Evolutionary conservation across 129 eudicot species (phyloP), one percentile per base, ranked within the genome.

Genomic region (Glebionis coronaria): DNA sequence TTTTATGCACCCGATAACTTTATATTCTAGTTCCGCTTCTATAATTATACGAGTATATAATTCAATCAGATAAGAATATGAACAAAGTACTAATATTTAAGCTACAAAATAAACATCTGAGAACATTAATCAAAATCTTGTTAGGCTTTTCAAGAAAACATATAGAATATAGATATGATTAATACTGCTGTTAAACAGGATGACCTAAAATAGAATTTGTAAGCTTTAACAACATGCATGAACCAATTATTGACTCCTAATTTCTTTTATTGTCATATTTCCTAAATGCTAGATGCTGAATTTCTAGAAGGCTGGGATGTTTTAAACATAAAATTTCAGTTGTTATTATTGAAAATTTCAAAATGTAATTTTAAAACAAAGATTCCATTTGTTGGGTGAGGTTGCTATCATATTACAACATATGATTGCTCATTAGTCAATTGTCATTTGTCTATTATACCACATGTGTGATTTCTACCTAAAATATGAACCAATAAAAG

Each of bases 381-480:
- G 68, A 66, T 66, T 66, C 73, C 61, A 57, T 31, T 55, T 60
- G 61, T 46, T 66, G 61, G 44, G 53, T 35, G 78, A 74, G 44
- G 73, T 47, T 29, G 35, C 45, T 8, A 55, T 18, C 14, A 47
- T 25, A 27, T 28, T 65, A 18, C 42, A 35, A 5, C 42, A 35
- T n/a, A 13, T 11, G 52, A 25, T 16, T 31, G 53, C 69, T 64
- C 21, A 44, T 1, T 35, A 35, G 42, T 35, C 42, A 35, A 35
- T 35, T 4, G 42, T 4, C 9, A 35, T 4, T 35, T 35, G 42
- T 7, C 42, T 23, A n/a, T n/a, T n/a, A n/a, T n/a, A n/a, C n/a
- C n/a, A n/a, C n/a, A n/a, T n/a, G n/a, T n/a, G n/a, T n/a, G n/a
- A n/a, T n/a, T n/a, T n/a, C n/a, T n/a, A n/a, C n/a, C n/a, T n/a